Evolutionary conservation across 2,329 filamentous ascomycete species (phyloP), one percentile per base, ranked within the genome.

Genomic region (Claviceps purpurea): DNA sequence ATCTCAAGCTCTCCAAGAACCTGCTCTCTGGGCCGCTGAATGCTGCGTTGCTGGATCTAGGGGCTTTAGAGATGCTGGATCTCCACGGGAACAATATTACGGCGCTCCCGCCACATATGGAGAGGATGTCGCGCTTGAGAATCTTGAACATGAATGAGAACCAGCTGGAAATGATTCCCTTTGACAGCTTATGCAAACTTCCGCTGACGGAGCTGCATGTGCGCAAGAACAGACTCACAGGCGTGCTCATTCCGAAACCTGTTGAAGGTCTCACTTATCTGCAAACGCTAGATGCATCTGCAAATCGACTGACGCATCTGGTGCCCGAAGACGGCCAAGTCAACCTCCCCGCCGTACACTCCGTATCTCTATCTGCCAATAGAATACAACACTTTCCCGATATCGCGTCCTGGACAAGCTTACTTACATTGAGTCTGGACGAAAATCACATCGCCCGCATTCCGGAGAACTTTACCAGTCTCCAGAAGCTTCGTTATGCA

Each of bases 111-210:
- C 68, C 76, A 10, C 77, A 78, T 13, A 63, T 96, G 2, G 75
- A 76, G n/a, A 77, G 79, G 30, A 76, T 97, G 56, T 70, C 72
- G 2, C 78, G 77, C 24, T 75, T 98, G 34, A 82, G 86, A 26
- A 77, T 86, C 10, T 70, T 97, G 49, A 91, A 95, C 61, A 65
- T 96, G 22, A 81, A 84, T 53, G 81, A 89, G 57, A 98, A 98
- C 60, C 76, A 78, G 50, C 75, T 98, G 30, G 79, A 78, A 48
- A 73, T 75, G 2, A 64, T 96, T 13, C 85, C 87, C 0, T 86
- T 91, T 61, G 78, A 84, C 6, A 72, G 75, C 4, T 71, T 97
- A 34, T 76, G 78, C 13, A 73, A 74, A 13, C 66, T 94, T 48
- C 82, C 87, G 0, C 66, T 96, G 42, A 79, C 78, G 0, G 88